phyloP scores from a whole-genome alignment of 495 filamentous ascomycete species.

The Melanomma pulvis-pyrius region DNA sequence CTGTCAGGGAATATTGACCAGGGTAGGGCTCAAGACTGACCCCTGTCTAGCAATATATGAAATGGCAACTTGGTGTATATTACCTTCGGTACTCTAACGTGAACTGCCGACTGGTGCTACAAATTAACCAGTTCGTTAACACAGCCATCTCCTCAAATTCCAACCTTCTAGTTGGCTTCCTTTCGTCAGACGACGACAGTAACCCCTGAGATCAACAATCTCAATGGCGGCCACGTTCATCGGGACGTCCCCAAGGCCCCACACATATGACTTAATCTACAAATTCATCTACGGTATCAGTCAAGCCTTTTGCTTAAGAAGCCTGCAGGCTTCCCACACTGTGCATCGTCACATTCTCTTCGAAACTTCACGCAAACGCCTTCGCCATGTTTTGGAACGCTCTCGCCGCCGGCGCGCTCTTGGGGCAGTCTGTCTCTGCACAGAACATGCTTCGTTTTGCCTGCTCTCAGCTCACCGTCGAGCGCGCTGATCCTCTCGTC shows the following conservation, averaged over 20 bases:
- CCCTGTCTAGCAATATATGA: slow-evolving; percentile 1
- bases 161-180: slow-evolving; percentile 6
- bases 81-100: slow-evolving; percentile 17
- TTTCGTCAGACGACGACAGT: neutral
- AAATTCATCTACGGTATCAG: neutral
- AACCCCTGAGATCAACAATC: slow-evolving; percentile 10
- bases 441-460: slow-evolving; percentile 49
- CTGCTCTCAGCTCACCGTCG: slow-evolving; percentile 52
- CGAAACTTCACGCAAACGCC: neutral
- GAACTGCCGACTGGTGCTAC: slow-evolving; percentile 1
- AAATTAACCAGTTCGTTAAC: slow-evolving; percentile 12
- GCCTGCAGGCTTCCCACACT: neutral
- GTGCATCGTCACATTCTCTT: slow-evolving; percentile 2
- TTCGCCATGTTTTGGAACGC: slow-evolving; percentile 29
- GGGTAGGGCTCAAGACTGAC: slow-evolving; percentile 1
- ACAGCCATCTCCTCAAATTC: neutral
- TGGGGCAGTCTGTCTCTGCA: slow-evolving; percentile 30
- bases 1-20: neutral
- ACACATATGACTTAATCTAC: slow-evolving; percentile 7
- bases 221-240: neutral
- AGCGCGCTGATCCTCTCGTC: slow-evolving; percentile 50
- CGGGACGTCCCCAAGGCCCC: slow-evolving; percentile 2
- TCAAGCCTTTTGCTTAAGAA: slow-evolving; percentile 10
- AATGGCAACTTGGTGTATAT: neutral
- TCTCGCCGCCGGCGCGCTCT: slow-evolving; percentile 24